A percentile compares a stretch with the other conserved stretches of the same genome.
phyloP scores from a whole-genome alignment of 2,329 filamentous ascomycete genomes.

The Apiospora arundinis region DNA sequence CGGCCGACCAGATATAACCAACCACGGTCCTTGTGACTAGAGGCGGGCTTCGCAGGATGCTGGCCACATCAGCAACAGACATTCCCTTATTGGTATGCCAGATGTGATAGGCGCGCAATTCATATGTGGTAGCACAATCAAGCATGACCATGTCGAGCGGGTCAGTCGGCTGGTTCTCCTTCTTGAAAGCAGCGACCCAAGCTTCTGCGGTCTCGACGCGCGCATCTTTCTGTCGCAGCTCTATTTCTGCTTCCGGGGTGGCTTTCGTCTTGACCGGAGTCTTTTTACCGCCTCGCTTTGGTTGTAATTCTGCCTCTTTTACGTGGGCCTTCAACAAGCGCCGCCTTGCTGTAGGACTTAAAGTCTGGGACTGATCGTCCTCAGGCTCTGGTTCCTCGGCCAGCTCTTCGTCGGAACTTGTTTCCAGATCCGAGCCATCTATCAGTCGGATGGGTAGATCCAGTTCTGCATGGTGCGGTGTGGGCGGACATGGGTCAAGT shows the following conservation, averaged over 20 bases:
- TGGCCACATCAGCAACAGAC: conserved; percentile 55
- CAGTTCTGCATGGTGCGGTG: conserved; percentile 72
- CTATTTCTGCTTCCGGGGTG: conserved; percentile 1
- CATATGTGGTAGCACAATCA: conserved; percentile 30
- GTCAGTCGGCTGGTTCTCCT: conserved; percentile 32
- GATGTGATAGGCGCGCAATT: conserved; percentile 66
- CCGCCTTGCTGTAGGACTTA: conserved; percentile 27
- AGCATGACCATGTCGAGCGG: background rate
- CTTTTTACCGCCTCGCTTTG: background rate
- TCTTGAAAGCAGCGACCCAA: conserved; percentile 45
- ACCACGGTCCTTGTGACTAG: conserved; percentile 62
- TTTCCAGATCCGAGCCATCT: conserved; percentile 45
- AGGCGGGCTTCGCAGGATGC: conserved; percentile 65
- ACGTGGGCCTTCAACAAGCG: conserved; percentile 20
- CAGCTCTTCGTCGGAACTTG: conserved; percentile 34
- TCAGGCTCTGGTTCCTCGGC: conserved; percentile 22
- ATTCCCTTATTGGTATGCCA: conserved; percentile 64
- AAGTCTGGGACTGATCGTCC: conserved; percentile 8
- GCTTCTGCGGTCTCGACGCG: conserved; percentile 52
- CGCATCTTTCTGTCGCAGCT: conserved; percentile 42
- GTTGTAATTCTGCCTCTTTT: background rate
- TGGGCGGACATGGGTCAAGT: conserved; percentile 73
- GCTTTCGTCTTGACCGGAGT: background rate
- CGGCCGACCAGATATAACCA: conserved; percentile 63
- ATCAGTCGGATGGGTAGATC: conserved; percentile 66